Base-by-base conservation (phyloP, 192 early-diverging fungal species). In the Rhizophagus prolifer region DNA sequence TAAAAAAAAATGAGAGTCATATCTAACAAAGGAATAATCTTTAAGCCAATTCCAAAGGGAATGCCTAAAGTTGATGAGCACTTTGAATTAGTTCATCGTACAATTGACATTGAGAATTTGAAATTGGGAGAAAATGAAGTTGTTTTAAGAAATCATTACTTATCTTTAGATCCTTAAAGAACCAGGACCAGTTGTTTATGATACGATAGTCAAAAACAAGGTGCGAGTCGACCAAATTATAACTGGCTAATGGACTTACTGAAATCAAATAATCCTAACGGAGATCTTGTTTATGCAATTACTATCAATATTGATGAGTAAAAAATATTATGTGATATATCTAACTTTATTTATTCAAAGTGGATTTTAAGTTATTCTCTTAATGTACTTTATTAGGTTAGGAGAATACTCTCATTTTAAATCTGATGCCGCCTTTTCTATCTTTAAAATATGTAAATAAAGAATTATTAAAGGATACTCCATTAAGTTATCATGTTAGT, bases 371-470 rank as follows among this genome's bases (percentile, higher is more conserved):
- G 4, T 36, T 36, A 36, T 36, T 36, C 34, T 36, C 5, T 36
- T 36, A 36, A 4, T 36, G 1, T 31, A 31, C 3, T 5, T 1
- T 59, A 80, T 0, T 60, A 74, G 21, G 74, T 86, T 31, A 68
- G 82, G 54, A 84, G 59, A 76, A 85, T 9, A 66, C 81, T 14
- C 82, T 69, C 12, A 50, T 79, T 9, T 79, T 80, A 50, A 82
- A 79, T 25, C 66, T 92, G 5, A 88, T 90, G 21, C 74, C 91
- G 9, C 79, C 82, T 2, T 83, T 86, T 0, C 8, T n/a, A n/a
- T n/a, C n/a, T 80, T 90, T 86, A 68, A 58, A 92, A 46, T 89
- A 93, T 61, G 85, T 90, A 30, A 83, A 94, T 4, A 92, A 94
- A 30, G 95, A 95, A 91, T 90, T 95, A 36, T 90, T 25, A 28